Conservation (phyloP, 2,329 filamentous ascomycete species). For the Talaromyces verruculosus region DNA sequence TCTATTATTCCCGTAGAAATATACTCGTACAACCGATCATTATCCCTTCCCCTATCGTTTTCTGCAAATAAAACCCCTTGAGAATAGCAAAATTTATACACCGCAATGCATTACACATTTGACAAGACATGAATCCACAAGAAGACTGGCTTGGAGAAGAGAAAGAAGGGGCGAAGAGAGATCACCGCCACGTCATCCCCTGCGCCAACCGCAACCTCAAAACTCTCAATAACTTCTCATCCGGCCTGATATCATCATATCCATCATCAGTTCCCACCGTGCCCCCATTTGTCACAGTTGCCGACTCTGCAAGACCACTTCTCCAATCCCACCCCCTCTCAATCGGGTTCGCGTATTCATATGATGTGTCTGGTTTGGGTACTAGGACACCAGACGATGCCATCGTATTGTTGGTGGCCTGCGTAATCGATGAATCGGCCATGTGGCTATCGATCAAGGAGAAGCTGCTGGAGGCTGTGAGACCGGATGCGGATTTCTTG, state of each 20-base stretch:
- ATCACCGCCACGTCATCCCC: constrained; percentile 17
- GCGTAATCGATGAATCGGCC: constrained; percentile 48
- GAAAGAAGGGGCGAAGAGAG: background rate
- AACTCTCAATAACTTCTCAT: constrained; percentile 58
- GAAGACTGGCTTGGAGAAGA: background rate
- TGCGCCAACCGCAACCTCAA: constrained; percentile 51
- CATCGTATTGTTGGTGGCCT: constrained; percentile 7
- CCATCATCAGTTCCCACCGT: background rate
- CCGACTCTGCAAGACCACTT: constrained; percentile 55
- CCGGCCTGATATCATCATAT: constrained; percentile 11
- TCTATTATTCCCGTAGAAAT: background rate
- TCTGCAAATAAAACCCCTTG: background rate
- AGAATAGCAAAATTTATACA: background rate
- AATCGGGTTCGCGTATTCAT: constrained; percentile 26
- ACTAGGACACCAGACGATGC: constrained; percentile 51
- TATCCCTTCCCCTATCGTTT: background rate
- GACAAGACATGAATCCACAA: background rate
- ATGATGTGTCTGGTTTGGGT: constrained; percentile 29
- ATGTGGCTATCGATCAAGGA: constrained; percentile 73
- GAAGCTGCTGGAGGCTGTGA: constrained; percentile 61
- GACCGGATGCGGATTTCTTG: constrained; percentile 59
- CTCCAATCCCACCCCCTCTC: constrained; percentile 73
- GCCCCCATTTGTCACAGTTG: constrained; percentile 59
- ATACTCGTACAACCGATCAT: constrained; percentile 3
- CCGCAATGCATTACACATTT: background rate